These are phyloP conservation scores for Pestalotiopsis sp. DNA, from an alignment of 2,329 filamentous ascomycete genomes.

Conservation along the genomic window DNA sequence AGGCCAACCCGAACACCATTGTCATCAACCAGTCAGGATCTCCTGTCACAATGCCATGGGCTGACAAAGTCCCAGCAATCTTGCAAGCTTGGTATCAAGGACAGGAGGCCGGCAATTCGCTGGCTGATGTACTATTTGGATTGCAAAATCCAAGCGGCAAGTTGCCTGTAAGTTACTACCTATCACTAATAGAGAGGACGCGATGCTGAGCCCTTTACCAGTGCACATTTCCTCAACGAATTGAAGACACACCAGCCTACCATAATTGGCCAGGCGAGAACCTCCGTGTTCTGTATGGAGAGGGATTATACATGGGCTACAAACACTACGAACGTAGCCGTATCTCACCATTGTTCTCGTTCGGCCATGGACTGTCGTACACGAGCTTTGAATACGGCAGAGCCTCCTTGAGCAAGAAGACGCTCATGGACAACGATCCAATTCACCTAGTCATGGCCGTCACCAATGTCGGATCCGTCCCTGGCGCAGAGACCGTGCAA, in stretches of 20 bases:
- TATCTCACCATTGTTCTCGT: constrained; percentile 67
- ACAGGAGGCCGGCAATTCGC: constrained; percentile 69
- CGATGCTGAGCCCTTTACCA: constrained; percentile 25
- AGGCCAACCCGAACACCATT: constrained; percentile 66
- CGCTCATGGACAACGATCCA: constrained; percentile 39
- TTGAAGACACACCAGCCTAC: constrained; percentile 70
- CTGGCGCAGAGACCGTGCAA: constrained; percentile 68
- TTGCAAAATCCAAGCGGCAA: constrained; percentile 68
- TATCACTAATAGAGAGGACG: not conserved
- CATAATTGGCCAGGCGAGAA: constrained; percentile 77
- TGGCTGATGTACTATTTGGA: constrained; percentile 69
- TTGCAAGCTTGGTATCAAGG: constrained; percentile 74
- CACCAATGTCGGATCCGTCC: constrained; percentile 56
- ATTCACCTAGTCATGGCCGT: constrained; percentile 51
- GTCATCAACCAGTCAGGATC: constrained; percentile 73
- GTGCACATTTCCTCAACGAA: constrained; percentile 66
- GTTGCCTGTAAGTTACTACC: constrained; percentile 52
- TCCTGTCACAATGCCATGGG: constrained; percentile 73
- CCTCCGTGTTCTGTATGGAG: constrained; percentile 68
- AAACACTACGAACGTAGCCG: constrained; percentile 68
- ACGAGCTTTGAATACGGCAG: constrained; percentile 68
- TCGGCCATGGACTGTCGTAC: constrained; percentile 76
- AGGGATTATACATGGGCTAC: constrained; percentile 75
- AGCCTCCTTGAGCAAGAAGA: constrained; percentile 49
- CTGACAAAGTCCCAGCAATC: constrained; percentile 63